These are phyloP conservation scores for Tagetes erecta DNA, from an alignment of 129 eudicot species.

Conservation along the genomic window DNA sequence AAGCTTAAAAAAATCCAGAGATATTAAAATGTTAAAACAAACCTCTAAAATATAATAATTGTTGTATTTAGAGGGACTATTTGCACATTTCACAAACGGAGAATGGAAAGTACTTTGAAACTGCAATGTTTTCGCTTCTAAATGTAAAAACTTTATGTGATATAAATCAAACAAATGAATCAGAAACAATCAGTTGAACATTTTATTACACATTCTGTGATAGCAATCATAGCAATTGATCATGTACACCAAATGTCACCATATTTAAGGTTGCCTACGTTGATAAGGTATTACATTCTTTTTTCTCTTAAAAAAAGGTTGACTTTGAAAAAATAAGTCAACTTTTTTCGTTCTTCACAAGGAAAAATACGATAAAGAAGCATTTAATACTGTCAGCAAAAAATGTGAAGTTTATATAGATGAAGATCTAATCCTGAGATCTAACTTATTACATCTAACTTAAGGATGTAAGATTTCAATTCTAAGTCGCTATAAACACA, in stretches of 20 bases:
- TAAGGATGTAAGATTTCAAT: background rate
- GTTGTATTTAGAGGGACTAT: slow-evolving; percentile 28
- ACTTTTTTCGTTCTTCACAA: no score
- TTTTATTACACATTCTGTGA: background rate
- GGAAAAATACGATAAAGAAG: no score
- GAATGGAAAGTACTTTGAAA: slow-evolving; percentile 24
- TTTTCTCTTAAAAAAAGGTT: background rate
- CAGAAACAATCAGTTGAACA: slow-evolving; percentile 1
- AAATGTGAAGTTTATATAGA: no score
- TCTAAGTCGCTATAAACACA: slow-evolving; percentile 1
- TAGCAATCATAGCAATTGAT: background rate
- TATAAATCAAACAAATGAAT: background rate
- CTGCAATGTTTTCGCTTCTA: slow-evolving; percentile 39
- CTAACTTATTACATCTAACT: background rate
- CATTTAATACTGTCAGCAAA: no score
- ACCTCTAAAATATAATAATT: background rate
- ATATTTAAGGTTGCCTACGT: background rate
- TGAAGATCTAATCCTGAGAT: no score
- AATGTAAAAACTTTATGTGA: background rate
- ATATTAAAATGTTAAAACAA: background rate
- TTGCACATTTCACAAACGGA: slow-evolving; percentile 13
- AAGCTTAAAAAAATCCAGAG: background rate
- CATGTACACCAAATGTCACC: background rate
- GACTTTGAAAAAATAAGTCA: no score
- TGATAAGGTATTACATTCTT: background rate